Base-by-base conservation (phyloP, 768 basidiomycete genomes). In the Gloeostereum incarnatum region DNA sequence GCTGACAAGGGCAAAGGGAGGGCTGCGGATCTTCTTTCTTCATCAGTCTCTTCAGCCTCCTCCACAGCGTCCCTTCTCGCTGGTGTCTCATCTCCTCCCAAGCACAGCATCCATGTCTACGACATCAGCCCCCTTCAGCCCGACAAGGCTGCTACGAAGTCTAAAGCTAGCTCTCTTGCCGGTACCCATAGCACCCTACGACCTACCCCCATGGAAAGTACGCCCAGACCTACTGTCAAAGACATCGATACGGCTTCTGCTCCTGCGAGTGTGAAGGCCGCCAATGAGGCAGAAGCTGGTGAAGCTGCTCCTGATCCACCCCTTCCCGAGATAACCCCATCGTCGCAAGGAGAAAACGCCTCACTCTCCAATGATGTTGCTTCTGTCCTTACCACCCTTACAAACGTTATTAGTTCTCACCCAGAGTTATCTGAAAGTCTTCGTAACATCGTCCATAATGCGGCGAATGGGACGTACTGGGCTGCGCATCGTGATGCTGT, bases 341-440 rank as follows among this genome's bases (percentile, higher is more conserved):
- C 56, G 20, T 44, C 54, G 19, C 37, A 43, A 7, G 45, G 44
- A 16, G 35, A 55, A 19, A 46, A 58, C 27, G 55, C 71, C 11
- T 76, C 78, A 5, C 61, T 88, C 39, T 65, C 75, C 2, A 61
- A 72, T 38, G 87, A 90, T 45, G 51, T 89, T 27, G 76, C 83
- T 1, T 53, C 66, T 1, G 61, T 89, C 22, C 57, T 89, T 40
- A 66, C 64, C 21, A 67, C 66, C 2, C 54, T 88, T 39, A 70
- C 68, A 29, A 59, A 55, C n/a, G 65, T 78, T 21, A 52, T 87
- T 30, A 60, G 70, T 0, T 55, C 72, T 4, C 81, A 88, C 47
- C 86, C 86, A 3, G 83, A 89, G 45, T 55, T 89, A 8, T 71
- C 79, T 3, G 78, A 82, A 39, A 70, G 69, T 31, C 52, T 89